Evolutionary conservation across 306 rosid genomes (phyloP).

Genomic region (Rubus parviflorus): DNA sequence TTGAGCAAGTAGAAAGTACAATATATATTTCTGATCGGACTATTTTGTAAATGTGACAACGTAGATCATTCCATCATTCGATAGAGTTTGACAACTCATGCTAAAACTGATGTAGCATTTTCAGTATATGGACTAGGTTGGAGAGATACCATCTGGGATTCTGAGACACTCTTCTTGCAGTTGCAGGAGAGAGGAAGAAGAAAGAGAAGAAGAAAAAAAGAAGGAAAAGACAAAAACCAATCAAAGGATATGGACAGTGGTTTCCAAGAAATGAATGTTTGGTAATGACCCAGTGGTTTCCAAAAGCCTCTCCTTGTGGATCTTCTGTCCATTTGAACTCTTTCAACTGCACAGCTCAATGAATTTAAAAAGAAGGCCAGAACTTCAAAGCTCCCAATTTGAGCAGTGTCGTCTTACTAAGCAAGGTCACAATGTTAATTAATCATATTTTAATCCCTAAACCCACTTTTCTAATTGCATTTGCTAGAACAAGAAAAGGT

Average conservation of each 20-base stretch:
- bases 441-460: slow-evolving; percentile 1
- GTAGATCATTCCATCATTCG: not conserved
- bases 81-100: not conserved
- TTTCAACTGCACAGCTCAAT: slow-evolving; percentile 21
- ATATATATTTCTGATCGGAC: not conserved
- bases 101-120: not conserved
- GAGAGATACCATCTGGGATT: not conserved
- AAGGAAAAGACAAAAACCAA: too few relatives aligned
- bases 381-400: not conserved
- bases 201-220: too few relatives aligned
- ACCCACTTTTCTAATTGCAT: not conserved
- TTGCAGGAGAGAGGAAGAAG: too few relatives aligned
- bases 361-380: slow-evolving; percentile 7
- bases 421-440: not conserved
- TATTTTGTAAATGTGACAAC: not conserved
- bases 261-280: slow-evolving; percentile 27
- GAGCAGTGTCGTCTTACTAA: not conserved
- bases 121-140: not conserved
- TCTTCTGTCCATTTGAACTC: slow-evolving; percentile 34
- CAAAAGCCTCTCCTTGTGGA: slow-evolving; percentile 46
- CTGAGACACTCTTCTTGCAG: not conserved
- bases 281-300: slow-evolving; percentile 27
- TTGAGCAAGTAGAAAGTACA: not conserved
- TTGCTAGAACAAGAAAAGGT: slow-evolving; percentile 2
- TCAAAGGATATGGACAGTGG: too few relatives aligned